phyloP scores from a whole-genome alignment of 73 alveolate genomes.

The Blepharisma japonicum region DNA sequence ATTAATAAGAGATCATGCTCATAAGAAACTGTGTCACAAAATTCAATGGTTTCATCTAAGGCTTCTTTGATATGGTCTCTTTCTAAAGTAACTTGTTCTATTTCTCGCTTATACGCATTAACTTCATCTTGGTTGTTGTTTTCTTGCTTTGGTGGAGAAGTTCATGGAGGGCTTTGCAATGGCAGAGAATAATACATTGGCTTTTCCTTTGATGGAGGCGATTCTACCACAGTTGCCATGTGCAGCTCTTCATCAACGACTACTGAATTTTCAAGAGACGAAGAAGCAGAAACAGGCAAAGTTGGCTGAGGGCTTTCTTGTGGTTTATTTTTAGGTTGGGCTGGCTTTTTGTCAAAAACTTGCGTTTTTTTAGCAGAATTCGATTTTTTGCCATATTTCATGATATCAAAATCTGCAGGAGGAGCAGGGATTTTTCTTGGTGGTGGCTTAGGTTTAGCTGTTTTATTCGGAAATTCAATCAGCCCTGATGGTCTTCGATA shows the following conservation, averaged over 20 bases:
- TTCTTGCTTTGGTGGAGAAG: no score
- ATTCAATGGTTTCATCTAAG: slow-evolving; percentile 11
- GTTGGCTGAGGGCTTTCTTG: no score
- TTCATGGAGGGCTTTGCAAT: no score
- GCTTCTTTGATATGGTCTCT: slow-evolving; percentile 24
- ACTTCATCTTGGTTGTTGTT: not conserved
- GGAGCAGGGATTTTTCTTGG: not conserved
- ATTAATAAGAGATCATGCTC: slow-evolving; percentile 15
- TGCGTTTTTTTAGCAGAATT: not conserved
- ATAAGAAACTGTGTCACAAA: slow-evolving; percentile 17
- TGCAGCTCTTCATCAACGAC: slow-evolving; percentile 13
- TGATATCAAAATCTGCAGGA: not conserved
- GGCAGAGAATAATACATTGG: not conserved
- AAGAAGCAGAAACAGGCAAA: no score
- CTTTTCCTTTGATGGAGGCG: slow-evolving; percentile 25
- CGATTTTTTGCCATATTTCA: slow-evolving; percentile 22
- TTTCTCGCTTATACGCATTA: not conserved
- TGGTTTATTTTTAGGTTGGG: no score
- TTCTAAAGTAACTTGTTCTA: not conserved
- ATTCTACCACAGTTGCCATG: slow-evolving; percentile 8
- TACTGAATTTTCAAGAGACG: not conserved
- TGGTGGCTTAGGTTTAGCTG: slow-evolving; percentile 18
- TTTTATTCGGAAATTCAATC: no score
- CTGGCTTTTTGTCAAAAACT: no score
- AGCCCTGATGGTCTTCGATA: no score